phyloP scores from a whole-genome alignment of 2,329 filamentous ascomycete species.

The Diplodia sapinea region DNA sequence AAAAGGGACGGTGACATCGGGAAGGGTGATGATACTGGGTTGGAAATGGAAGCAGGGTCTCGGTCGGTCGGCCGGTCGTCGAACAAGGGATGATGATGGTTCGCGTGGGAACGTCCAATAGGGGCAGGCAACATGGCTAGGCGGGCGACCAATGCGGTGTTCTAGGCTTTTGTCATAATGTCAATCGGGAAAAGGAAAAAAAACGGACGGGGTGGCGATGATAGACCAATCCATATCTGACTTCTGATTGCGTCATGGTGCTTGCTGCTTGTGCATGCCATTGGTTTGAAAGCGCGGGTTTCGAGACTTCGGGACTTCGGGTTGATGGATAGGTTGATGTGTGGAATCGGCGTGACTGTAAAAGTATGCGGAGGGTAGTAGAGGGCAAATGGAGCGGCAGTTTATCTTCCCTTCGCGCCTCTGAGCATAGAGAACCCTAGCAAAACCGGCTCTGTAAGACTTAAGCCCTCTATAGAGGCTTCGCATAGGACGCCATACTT shows the following conservation, averaged over 20 bases:
- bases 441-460: too few species aligned
- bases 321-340: too few species aligned
- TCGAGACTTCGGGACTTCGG: too few species aligned
- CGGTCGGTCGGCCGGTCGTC: background rate
- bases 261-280: background rate
- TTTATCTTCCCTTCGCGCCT: too few species aligned
- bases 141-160: background rate
- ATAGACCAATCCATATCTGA: slow-evolving; percentile 32
- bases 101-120: background rate
- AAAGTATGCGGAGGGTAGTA: too few species aligned
- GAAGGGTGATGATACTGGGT: slow-evolving; percentile 27
- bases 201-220: background rate
- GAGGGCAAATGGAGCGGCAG: too few species aligned
- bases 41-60: background rate
- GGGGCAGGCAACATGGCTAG: slow-evolving; percentile 3
- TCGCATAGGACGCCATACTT: too few species aligned
- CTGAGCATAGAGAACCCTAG: too few species aligned
- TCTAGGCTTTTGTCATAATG: slow-evolving; percentile 19
- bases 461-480: too few species aligned
- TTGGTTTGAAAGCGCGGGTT: background rate
- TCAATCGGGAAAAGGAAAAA: background rate
- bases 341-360: too few species aligned
- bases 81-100: background rate
- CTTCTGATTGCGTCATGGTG: slow-evolving; percentile 14
- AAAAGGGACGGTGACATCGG: slow-evolving; percentile 9